These are phyloP conservation scores for Lasiodiplodia sp. DNA, from an alignment of 2,329 filamentous ascomycete genomes.

Conservation along the genomic window DNA sequence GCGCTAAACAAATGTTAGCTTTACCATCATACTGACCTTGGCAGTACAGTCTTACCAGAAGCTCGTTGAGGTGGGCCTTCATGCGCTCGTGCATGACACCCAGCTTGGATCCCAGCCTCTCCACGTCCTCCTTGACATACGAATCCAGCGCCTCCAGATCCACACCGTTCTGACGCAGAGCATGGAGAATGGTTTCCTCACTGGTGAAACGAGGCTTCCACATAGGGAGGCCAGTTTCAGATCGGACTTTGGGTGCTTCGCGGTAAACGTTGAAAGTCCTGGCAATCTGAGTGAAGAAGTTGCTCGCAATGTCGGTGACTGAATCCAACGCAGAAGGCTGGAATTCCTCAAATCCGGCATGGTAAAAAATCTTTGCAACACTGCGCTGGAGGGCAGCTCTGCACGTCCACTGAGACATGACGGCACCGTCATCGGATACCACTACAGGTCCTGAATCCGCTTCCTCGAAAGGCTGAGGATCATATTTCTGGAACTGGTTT, in stretches of 20 bases:
- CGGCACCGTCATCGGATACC: conserved; percentile 83
- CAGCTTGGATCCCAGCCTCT: conserved; percentile 81
- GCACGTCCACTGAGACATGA: conserved; percentile 84
- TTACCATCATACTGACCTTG: neutral
- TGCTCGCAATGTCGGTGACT: conserved; percentile 85
- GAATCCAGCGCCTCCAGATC: conserved; percentile 81
- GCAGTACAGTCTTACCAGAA: conserved; percentile 62
- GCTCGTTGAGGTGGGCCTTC: conserved; percentile 90
- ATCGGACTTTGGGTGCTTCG: conserved; percentile 79
- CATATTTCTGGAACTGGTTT: conserved; percentile 97
- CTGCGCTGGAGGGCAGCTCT: conserved; percentile 86
- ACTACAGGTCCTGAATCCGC: conserved; percentile 88
- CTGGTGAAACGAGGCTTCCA: conserved; percentile 76
- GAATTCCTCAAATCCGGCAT: conserved; percentile 95
- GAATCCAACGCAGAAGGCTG: conserved; percentile 93
- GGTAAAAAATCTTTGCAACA: conserved; percentile 93
- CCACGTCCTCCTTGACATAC: conserved; percentile 94
- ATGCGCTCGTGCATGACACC: conserved; percentile 90
- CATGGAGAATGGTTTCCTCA: conserved; percentile 88
- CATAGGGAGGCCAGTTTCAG: conserved; percentile 49
- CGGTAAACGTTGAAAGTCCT: conserved; percentile 82
- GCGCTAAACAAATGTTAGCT: conserved; percentile 57
- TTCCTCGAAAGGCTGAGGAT: conserved; percentile 87
- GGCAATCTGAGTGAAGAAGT: conserved; percentile 87
- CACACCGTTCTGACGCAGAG: conserved; percentile 81